phyloP scores from a whole-genome alignment of 2,329 filamentous ascomycete species.

The Pleomassaria siparia region DNA sequence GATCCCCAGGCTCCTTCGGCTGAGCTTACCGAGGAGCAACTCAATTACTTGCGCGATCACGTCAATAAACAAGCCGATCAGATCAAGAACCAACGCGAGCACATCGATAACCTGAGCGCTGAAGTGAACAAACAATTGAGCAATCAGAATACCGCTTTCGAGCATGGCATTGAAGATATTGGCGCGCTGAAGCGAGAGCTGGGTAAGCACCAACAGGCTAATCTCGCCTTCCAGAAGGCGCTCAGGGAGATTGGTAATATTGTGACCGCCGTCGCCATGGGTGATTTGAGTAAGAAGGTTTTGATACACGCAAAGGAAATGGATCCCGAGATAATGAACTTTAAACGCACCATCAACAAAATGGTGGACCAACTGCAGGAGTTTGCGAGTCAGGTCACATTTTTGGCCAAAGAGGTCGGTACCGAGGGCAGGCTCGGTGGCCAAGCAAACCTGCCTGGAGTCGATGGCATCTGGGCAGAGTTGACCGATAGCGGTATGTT shows the following conservation, averaged over 20 bases:
- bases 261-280: slow-evolving; percentile 91
- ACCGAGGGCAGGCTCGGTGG: slow-evolving; percentile 93
- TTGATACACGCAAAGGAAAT: slow-evolving; percentile 94
- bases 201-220: slow-evolving; percentile 96
- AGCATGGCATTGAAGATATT: slow-evolving; percentile 79
- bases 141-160: slow-evolving; percentile 78
- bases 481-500: slow-evolving; percentile 65
- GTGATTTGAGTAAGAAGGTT: slow-evolving; percentile 95
- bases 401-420: slow-evolving; percentile 91
- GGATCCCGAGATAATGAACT: slow-evolving; percentile 96
- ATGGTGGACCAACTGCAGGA: slow-evolving; percentile 99
- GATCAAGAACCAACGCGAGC: slow-evolving; percentile 82
- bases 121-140: slow-evolving; percentile 85
- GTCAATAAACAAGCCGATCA: slow-evolving; percentile 92
- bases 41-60: slow-evolving; percentile 83
- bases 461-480: slow-evolving; percentile 97
- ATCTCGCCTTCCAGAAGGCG: slow-evolving; percentile 97
- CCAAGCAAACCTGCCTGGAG: slow-evolving; percentile 89
- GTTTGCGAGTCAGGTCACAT: slow-evolving; percentile 94
- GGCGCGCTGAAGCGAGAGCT: slow-evolving; percentile 88
- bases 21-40: slow-evolving; percentile 76
- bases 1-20: slow-evolving; percentile 49
- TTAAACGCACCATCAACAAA: slow-evolving; percentile 97
- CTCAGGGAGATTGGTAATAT: slow-evolving; percentile 96
- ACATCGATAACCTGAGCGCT: slow-evolving; percentile 81